phyloP scores from a whole-genome alignment of 2,329 filamentous ascomycete genomes.

The Raffaelea albimanens region DNA sequence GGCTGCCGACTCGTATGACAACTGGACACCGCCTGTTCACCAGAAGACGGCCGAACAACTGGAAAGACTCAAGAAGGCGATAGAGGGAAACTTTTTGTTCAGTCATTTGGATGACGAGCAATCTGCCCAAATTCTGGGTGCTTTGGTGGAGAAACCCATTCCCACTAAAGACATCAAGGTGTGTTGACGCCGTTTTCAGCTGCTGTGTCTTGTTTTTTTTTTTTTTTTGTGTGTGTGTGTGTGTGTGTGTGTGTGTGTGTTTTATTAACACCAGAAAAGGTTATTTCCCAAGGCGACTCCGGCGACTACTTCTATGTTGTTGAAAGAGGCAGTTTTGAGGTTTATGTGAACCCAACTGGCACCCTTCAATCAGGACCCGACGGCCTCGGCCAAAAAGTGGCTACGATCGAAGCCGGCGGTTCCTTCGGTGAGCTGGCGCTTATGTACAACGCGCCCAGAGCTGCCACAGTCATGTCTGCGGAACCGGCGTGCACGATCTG shows the following conservation, averaged over 20 bases:
- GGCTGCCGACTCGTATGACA: constrained; percentile 70
- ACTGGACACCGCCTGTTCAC: constrained; percentile 81
- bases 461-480: constrained; percentile 82
- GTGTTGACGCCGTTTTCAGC: constrained; percentile 12
- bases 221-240: too few relatives aligned
- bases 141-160: constrained; percentile 88
- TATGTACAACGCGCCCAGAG: constrained; percentile 97
- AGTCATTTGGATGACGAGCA: constrained; percentile 92
- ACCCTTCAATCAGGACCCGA: constrained; percentile 68
- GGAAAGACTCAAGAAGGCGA: constrained; percentile 66
- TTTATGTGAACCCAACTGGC: constrained; percentile 76
- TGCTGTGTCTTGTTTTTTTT: neutral
- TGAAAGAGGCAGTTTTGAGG: constrained; percentile 81
- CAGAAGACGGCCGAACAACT: constrained; percentile 77
- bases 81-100: constrained; percentile 87
- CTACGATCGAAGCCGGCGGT: constrained; percentile 73
- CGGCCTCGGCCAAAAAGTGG: constrained; percentile 76
- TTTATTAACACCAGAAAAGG: constrained; percentile 38
- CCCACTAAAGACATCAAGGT: constrained; percentile 78
- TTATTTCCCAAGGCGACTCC: constrained; percentile 90
- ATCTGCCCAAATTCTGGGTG: constrained; percentile 75
- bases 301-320: constrained; percentile 98
- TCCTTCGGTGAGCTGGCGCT: constrained; percentile 94
- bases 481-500: constrained; percentile 74
- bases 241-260: too few relatives aligned